These are phyloP conservation scores for Fusarium verrucosum DNA, from an alignment of 2,329 filamentous ascomycete genomes.

Conservation along the genomic window DNA sequence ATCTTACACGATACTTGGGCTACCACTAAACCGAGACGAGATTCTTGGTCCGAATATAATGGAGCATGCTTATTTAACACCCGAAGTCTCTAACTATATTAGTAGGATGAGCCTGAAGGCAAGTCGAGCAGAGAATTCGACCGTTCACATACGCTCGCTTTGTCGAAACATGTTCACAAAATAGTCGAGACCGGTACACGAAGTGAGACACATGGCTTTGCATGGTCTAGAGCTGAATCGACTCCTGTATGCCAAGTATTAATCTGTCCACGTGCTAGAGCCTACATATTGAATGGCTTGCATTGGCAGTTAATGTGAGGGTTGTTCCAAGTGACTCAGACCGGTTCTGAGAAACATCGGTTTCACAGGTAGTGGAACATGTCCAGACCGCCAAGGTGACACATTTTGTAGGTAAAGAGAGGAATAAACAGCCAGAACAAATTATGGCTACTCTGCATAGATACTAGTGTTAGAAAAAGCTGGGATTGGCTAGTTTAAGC, in stretches of 20 bases:
- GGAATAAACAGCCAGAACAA: neutral
- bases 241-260: neutral
- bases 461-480: neutral
- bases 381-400: neutral
- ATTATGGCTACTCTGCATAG: slow-evolving; percentile 11
- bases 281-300: neutral
- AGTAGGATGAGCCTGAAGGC: neutral
- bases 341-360: neutral
- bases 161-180: neutral
- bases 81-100: neutral
- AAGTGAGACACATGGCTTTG: too few species aligned
- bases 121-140: neutral
- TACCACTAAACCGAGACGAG: too few species aligned
- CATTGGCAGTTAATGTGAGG: too few species aligned
- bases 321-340: neutral
- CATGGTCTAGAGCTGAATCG: too few species aligned
- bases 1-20: neutral
- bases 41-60: neutral
- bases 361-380: neutral
- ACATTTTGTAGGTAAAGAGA: neutral
- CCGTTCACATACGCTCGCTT: too few species aligned
- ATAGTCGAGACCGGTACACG: too few species aligned
- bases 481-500: neutral
- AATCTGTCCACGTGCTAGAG: neutral
- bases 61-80: neutral